Evolutionary conservation across 257 asterid species (phyloP), one percentile per base, ranked within the genome.

Genomic region (Prunella vulgaris): DNA sequence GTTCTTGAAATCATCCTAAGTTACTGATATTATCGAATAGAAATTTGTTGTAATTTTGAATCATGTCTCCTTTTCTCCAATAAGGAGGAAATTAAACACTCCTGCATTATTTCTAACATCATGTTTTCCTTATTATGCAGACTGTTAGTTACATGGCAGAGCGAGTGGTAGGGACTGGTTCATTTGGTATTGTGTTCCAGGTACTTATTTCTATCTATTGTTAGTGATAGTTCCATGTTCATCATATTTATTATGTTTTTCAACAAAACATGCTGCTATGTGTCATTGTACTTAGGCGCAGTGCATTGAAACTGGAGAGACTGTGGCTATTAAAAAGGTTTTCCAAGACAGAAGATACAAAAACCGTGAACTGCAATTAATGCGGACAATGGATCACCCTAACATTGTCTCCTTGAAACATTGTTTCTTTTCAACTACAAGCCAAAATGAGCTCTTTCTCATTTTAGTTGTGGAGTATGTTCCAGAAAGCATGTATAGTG

Each of bases 391-490:
- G 98, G 88, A 88, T 81, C 98, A 92, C 76, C 87, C 97, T 12
- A 92, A 92, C 80, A 87, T 92, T 30, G 98, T 92, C 74, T 86
- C 91, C 74, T 78, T 92, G 71, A 92, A 88, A 79, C 96, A 92
- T 69, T 92, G 96, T 78, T 92, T 92, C 87, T 90, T 77, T 79
- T 92, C 98, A 56, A 90, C 96, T n/a, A 90, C 98, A 3, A 83
- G 82, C 71, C 88, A 83, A 75, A 82, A 92, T 44, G 98, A 92
- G 74, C 95, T 92, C 59, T 92, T 86, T 76, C 95, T 92, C 68
- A 92, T 90, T 84, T 80, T 92, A 73, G 97, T 92, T 44, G 90
- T 92, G 98, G 98, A 92, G 78, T 92, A 87, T 79, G 97, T 89
- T 65, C 96, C 97, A 0, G 98, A 89, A 66, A 82, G 87, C 64